phyloP scores from a whole-genome alignment of 2,329 filamentous ascomycete genomes.

The Paraphaeosphaeria sporulosa region DNA sequence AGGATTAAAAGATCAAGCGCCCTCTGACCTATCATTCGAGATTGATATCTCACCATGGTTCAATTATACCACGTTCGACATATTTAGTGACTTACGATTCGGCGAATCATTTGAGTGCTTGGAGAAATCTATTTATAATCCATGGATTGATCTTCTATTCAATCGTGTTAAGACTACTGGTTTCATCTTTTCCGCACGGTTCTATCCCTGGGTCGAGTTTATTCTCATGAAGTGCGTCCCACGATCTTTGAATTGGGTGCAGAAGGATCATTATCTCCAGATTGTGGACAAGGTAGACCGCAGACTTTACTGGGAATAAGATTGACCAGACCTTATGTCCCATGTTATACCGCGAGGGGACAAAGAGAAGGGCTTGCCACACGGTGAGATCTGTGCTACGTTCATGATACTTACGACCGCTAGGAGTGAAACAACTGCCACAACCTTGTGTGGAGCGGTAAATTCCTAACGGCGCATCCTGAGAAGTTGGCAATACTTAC shows the following conservation, averaged over 20 bases:
- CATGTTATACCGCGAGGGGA: neutral
- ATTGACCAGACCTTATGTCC: conserved; percentile 16
- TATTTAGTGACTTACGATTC: conserved; percentile 57
- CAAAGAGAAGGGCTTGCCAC: neutral
- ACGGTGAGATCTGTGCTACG: conserved; percentile 43
- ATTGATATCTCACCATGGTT: conserved; percentile 13
- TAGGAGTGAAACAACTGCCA: conserved; percentile 51
- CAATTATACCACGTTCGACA: conserved; percentile 16
- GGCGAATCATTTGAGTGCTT: conserved; percentile 54
- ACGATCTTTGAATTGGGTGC: neutral
- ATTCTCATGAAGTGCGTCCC: conserved; percentile 7
- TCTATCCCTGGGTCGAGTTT: conserved; percentile 12
- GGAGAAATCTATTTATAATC: conserved; percentile 35
- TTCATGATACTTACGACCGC: conserved; percentile 44
- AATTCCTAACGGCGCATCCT: conserved; percentile 25
- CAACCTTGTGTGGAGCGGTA: conserved; percentile 37
- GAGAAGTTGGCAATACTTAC: conserved; percentile 4
- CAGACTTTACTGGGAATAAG: conserved; percentile 7
- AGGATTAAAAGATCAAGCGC: neutral
- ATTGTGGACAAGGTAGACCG: conserved; percentile 17
- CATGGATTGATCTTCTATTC: conserved; percentile 40
- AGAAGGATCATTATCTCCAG: conserved; percentile 10
- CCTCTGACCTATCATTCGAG: neutral
- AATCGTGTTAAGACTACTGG: neutral
- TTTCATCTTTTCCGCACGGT: neutral